Evolutionary conservation across 2,329 filamentous ascomycete species (phyloP), one percentile per base, ranked within the genome.

Genomic region (Orbilia javanica): DNA sequence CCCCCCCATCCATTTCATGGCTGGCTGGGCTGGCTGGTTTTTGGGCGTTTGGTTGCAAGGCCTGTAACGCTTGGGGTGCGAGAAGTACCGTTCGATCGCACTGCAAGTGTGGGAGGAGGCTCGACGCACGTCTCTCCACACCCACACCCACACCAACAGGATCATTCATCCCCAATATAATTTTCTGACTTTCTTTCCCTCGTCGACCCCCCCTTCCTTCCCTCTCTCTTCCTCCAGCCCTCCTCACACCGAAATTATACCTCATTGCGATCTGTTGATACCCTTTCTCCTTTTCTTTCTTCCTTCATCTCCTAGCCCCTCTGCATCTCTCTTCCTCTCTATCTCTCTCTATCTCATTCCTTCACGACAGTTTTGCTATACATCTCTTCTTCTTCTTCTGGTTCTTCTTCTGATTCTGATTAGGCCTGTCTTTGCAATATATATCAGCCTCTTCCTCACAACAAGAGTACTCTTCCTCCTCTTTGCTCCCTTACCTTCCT

Each of bases 121-220:
- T 60, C 55, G 55, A 60, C 55, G 55, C 55, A 60, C 63, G 48
- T 62, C 57, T 65, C 63, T 74, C 70, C 57, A 74, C 72, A 50
- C 64, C 70, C 55, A 74, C 71, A 50, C 64, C 66, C 74, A 67
- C 73, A 69, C 74, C 74, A 78, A 77, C 74, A 78, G 74, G 74
- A 78, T 78, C 66, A 42, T 60, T 42, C 53, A 77, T 70, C 73
- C 66, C 74, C 74, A 78, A 78, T 78, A 78, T 78, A 78, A 78
- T 78, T 78, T 78, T 77, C 66, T 76, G 55, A 52, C 63, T 50
- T 63, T 66, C 53, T 60, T 64, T 44, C 65, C 69, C 67, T 72
- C 67, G 42, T 60, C 67, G 62, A 71, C 50, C 67, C 52, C 52
- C 67, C 66, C 34, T 71, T 46, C 67, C 52, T 66, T 70, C 52